Evolutionary conservation across 495 filamentous ascomycete genomes (phyloP).

Genomic region (Emericellopsis terricola): DNA sequence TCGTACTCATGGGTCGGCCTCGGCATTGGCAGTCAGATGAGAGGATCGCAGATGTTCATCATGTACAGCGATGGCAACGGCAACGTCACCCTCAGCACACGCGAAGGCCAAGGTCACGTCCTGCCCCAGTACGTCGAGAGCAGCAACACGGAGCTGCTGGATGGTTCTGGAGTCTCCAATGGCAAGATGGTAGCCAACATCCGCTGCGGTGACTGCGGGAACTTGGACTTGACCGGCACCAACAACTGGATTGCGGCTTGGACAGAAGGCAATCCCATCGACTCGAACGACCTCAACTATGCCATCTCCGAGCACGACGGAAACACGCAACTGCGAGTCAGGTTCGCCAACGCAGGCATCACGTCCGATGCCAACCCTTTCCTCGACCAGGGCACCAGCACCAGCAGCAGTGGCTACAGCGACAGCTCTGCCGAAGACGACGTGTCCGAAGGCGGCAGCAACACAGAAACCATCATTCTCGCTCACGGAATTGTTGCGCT

Average conservation of each 20-base stretch:
- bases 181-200: constrained; percentile 46
- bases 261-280: constrained; percentile 37
- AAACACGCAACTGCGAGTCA: constrained; percentile 32
- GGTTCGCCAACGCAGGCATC: constrained; percentile 35
- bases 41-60: constrained; percentile 47
- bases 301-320: constrained; percentile 41
- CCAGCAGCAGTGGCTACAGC: not conserved
- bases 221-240: constrained; percentile 5
- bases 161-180: constrained; percentile 36
- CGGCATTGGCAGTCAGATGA: constrained; percentile 45
- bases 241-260: constrained; percentile 51
- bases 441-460: not conserved
- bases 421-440: not conserved
- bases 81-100: constrained; percentile 45
- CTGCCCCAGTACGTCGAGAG: constrained; percentile 33
- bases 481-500: constrained; percentile 37
- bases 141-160: constrained; percentile 32
- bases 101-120: constrained; percentile 32
- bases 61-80: constrained; percentile 41
- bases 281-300: constrained; percentile 28
- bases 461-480: constrained; percentile 8
- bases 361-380: constrained; percentile 45
- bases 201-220: constrained; percentile 20
- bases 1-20: constrained; percentile 45
- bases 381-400: constrained; percentile 5